Evolutionary conservation across 2,329 filamentous ascomycete genomes (phyloP), one percentile per base, ranked within the genome.

Genomic region (Eutypella sp.): DNA sequence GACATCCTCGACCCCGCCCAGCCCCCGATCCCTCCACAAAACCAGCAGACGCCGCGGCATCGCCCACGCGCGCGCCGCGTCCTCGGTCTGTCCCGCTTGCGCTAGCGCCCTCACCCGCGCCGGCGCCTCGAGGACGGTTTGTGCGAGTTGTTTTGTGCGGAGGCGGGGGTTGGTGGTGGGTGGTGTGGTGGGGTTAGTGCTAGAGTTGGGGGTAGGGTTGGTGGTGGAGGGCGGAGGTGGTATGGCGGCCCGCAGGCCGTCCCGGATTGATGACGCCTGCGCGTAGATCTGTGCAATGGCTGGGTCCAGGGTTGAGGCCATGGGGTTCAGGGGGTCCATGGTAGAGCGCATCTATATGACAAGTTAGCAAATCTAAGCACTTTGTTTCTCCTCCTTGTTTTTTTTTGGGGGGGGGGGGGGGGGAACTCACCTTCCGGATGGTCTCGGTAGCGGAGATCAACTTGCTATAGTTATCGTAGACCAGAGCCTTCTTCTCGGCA

Each of bases 391-490:
- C n/a, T n/a, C n/a, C n/a, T n/a, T n/a, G n/a, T n/a, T n/a, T n/a
- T n/a, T n/a, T n/a, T n/a, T n/a, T n/a, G n/a, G n/a, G n/a, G n/a
- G n/a, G n/a, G n/a, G n/a, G n/a, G n/a, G n/a, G n/a, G n/a, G n/a
- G n/a, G n/a, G n/a, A 33, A 51, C 65, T 19, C 56, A 81, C 80
- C 70, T 88, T 89, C 41, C 87, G 80, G 59, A 99, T 99, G 3
- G 92, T 97, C 67, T 96, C 92, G 10, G 95, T 96, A 1, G 93
- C 93, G n/a, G 85, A 81, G 55, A 99, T 96, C 55, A 99, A 71
- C 69, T 97, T 97, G 56, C 87, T 93, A 67, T 97, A 99, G 64
- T 99, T 99, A 65, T 99, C 92, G 66, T 99, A 99, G 4, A 99
- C 93, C 50, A 99, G 71, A 2, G 92, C 91, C 70, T 99, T 99